Base-by-base conservation (phyloP, 106 monocot genomes). In the Allium fistulosum region DNA sequence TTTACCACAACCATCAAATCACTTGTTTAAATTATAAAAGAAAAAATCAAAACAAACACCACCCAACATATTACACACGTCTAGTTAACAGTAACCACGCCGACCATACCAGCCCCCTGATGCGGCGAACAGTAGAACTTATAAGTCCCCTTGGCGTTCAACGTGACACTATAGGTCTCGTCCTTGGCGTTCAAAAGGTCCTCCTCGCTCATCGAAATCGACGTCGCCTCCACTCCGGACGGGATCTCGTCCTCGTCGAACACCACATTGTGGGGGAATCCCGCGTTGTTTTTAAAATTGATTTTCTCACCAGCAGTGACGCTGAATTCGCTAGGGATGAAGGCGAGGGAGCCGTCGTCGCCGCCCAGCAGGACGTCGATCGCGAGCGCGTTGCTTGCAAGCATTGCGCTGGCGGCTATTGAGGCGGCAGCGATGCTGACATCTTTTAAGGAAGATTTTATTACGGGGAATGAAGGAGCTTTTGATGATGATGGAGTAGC, bases 211-310 rank as follows among this genome's bases (percentile, higher is more conserved):
- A 89, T 88, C n/a, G 97, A 97, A 68, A 97, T 92, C 3, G 57
- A 48, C 60, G 62, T 8, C 8, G 51, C 86, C 17, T 89, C 70
- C 2, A 97, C 97, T 1, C 97, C 97, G 11, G 80, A 3, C 7
- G 97, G 92, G 6, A 97, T 59, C 78, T 78, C 92, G 57, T 92
- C 97, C 73, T 86, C 86, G 58, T 92, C 86, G 70, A 97, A 97
- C 37, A 97, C 73, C 3, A 97, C 80, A 75, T 97, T 97, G 88
- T 97, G 97, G 0, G 89, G 97, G 80, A 80, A 97, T 14, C 86
- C 97, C 0, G 97, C 88, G 73, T 97, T 92, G 92, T 97, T 97
- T 80, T 82, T 92, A 82, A 97, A 97, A 37, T 74, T 66, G 9
- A 97, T 89, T 57, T 22, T 69, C 59, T 97, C 97, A 1, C 92